phyloP scores from a whole-genome alignment of 805 yeast species.

The Hanseniaspora nectarophila region DNA sequence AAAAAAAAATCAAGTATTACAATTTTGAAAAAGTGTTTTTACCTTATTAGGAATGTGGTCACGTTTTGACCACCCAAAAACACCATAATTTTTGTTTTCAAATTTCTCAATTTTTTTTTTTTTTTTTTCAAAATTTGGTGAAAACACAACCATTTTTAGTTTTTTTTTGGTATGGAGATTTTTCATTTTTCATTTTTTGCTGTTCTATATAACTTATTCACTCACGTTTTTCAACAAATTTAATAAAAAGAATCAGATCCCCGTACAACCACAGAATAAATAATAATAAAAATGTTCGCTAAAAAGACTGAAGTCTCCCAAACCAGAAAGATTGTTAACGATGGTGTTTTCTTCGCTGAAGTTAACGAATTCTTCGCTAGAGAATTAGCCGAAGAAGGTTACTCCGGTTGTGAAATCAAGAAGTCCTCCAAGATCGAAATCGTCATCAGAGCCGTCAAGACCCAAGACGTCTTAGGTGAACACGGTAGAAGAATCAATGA shows the following conservation, averaged over 20 bases:
- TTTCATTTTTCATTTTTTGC: too few species aligned
- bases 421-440: constrained; percentile 95
- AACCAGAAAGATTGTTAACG: constrained; percentile 99
- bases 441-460: constrained; percentile 97
- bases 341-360: constrained; percentile 99
- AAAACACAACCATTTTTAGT: too few species aligned
- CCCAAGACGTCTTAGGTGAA: constrained; percentile 97
- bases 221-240: background rate
- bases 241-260: background rate
- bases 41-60: background rate
- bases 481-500: constrained; percentile 99
- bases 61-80: background rate
- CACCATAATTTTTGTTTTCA: too few species aligned
- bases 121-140: background rate
- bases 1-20: background rate
- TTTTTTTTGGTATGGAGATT: too few species aligned
- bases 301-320: constrained; percentile 53
- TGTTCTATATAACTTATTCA: too few species aligned
- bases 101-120: background rate
- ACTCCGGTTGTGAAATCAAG: constrained; percentile 99
- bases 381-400: constrained; percentile 99
- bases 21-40: background rate
- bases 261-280: background rate
- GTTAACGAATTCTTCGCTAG: constrained; percentile 99
- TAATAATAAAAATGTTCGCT: constrained; percentile 15